Conservation (phyloP, 192 early-diverging fungal species). For the Rhizoclosmatium globosum region DNA sequence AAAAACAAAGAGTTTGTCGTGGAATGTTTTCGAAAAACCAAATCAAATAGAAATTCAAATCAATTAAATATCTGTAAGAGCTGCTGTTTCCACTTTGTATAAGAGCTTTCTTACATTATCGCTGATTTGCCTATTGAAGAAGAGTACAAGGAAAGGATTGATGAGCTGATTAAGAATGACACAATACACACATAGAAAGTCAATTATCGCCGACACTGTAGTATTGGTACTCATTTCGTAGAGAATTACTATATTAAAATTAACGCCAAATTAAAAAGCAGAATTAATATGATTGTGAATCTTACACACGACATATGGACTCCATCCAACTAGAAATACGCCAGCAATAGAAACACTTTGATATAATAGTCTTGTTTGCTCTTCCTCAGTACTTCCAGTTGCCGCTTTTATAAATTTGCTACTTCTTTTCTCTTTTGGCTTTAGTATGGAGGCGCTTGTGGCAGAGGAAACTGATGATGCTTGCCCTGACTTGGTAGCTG, state of each 20-base stretch:
- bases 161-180: background rate
- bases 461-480: background rate
- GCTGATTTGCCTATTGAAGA: background rate
- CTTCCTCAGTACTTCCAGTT: background rate
- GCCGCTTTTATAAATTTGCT: background rate
- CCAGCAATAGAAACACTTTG: background rate
- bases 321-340: constrained; percentile 11
- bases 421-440: background rate
- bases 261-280: no score
- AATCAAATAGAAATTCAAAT: no score
- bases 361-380: background rate
- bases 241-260: background rate
- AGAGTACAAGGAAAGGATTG: background rate
- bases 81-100: no score
- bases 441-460: background rate
- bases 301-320: background rate
- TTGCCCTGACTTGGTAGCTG: background rate
- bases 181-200: background rate
- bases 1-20: no score
- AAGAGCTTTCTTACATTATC: background rate
- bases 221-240: background rate
- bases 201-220: background rate
- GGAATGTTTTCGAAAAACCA: no score
- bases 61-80: no score
- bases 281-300: background rate